Evolutionary conservation across 2,329 filamentous ascomycete species (phyloP), one percentile per base, ranked within the genome.

Genomic region (Drechslerella dactyloides): DNA sequence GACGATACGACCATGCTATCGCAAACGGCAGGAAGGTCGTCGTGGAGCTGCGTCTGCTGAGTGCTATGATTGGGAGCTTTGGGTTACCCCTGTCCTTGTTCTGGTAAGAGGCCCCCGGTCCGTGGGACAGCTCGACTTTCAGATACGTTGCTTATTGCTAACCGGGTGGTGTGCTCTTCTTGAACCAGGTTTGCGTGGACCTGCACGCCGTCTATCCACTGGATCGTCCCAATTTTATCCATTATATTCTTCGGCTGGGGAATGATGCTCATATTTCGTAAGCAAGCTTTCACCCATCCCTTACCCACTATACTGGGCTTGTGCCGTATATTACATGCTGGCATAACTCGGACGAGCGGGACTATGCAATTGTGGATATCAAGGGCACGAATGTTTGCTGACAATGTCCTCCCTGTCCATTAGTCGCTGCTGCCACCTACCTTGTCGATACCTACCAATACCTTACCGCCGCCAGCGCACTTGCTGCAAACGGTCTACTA

Each of bases 171-270:
- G 15, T 23, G 13, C 8, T 15, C 19, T 27, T 72, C 8, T 64
- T n/a, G 48, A 24, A 17, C 17, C 27, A 70, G 73, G 84, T 86
- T 86, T 74, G 85, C 82, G 0, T 88, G 86, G 86, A 82, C 83
- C 0, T 82, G 84, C 0, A 77, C 80, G 2, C 65, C 74, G 0
- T 79, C 79, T 5, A 76, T 83, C 1, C 81, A 81, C 2, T 87
- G 85, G 84, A 82, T 81, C 0, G 81, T 82, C 21, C 82, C 84
- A 0, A 81, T 83, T 0, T 77, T 83, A 0, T 83, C 84, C 2
- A 83, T 85, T 6, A 79, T 86, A 1, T 80, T 83, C 0, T 87
- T 88, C 75, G 84, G 84, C 0, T 86, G 84, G 82, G 86, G 85
- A 0, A 87, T 87, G 74, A 77, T 87, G 0, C 85, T 82, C 69